Conservation (phyloP, 345 rosid genomes). For the Brassica carinata region DNA sequence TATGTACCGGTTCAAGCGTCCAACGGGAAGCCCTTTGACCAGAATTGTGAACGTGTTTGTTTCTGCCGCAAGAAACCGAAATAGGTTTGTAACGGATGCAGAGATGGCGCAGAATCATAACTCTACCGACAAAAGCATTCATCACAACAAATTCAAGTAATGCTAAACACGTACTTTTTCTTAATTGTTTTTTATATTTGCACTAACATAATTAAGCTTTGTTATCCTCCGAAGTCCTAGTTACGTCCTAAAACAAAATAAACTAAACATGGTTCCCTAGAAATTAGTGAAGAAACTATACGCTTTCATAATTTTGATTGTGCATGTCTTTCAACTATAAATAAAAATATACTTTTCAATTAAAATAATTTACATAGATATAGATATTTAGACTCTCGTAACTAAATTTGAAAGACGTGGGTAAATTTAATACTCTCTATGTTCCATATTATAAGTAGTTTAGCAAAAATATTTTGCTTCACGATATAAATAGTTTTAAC, state of each 20-base stretch:
- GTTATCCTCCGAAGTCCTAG: neutral
- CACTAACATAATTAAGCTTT: neutral
- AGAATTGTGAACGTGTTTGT: conserved; percentile 51
- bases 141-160: conserved; percentile 45
- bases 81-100: conserved; percentile 29
- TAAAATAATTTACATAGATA: neutral
- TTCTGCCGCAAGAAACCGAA: conserved; percentile 51
- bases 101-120: conserved; percentile 1
- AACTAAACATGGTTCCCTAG: neutral
- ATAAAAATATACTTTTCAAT: neutral
- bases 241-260: neutral
- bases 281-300: neutral
- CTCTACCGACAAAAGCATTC: conserved; percentile 34
- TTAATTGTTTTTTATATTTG: neutral
- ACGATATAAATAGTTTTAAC: no score
- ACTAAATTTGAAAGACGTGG: neutral
- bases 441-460: no score
- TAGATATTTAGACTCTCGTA: neutral
- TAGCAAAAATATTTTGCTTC: no score
- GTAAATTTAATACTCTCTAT: neutral
- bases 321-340: neutral
- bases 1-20: conserved; percentile 47
- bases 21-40: conserved; percentile 52
- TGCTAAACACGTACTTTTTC: neutral
- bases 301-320: neutral